phyloP scores from a whole-genome alignment of 371 early-diverging fungal genomes.

The Mortierella sp. region DNA sequence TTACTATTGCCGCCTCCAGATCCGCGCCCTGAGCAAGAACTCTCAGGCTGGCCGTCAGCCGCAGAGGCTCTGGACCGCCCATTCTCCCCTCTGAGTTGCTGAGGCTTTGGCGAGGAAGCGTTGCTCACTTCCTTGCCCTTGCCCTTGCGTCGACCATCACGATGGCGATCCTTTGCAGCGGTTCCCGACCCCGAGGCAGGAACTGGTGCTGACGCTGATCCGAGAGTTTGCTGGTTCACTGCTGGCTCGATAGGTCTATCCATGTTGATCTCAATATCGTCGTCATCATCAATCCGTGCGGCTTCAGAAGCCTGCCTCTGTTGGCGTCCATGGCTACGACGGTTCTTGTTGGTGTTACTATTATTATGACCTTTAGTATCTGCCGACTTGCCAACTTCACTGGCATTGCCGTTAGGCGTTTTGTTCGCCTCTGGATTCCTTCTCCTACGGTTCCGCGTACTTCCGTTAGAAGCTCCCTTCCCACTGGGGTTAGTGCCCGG shows the following conservation, averaged over 20 bases:
- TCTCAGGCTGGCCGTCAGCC: conserved; percentile 14
- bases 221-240: conserved; percentile 1
- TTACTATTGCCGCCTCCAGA: conserved; percentile 7
- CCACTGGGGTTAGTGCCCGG: not conserved
- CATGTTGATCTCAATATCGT: conserved; percentile 42
- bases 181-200: conserved; percentile 7
- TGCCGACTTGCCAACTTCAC: not conserved
- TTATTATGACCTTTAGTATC: not conserved
- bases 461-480: conserved; percentile 11
- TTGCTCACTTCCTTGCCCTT: conserved; percentile 15
- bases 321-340: conserved; percentile 23
- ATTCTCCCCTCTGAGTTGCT: conserved; percentile 9
- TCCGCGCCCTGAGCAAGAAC: conserved; percentile 9
- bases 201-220: conserved; percentile 1
- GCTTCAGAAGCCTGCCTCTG: conserved; percentile 15
- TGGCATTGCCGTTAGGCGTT: not conserved
- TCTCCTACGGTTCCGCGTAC: conserved; percentile 20
- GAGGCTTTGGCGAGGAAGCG: conserved; percentile 13
- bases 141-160: conserved; percentile 23
- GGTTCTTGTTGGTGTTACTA: conserved; percentile 13
- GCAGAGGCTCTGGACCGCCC: not conserved
- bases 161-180: conserved; percentile 18
- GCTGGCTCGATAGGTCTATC: conserved; percentile 35
- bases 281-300: conserved; percentile 45
- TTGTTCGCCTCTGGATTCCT: conserved; percentile 22